Evolutionary conservation across 345 rosid genomes (phyloP).

Genomic region (Jatropha curcas): DNA sequence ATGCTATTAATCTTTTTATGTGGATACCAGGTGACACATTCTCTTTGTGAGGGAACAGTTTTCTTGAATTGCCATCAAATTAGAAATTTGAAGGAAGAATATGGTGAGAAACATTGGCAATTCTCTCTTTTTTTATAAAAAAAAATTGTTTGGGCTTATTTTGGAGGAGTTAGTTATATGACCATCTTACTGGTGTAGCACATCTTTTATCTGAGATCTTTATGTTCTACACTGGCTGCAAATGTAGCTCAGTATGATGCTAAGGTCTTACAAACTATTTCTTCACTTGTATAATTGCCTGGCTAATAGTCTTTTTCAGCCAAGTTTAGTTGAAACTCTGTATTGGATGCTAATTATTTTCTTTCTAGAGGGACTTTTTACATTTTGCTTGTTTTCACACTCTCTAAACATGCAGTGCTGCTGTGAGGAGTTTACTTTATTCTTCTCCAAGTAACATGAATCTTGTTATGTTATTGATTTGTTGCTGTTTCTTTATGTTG

Average conservation of each 20-base stretch:
- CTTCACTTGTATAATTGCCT: neutral
- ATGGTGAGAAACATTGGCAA: constrained; percentile 49
- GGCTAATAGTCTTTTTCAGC: neutral
- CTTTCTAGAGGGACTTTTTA: neutral
- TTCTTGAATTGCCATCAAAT: constrained; percentile 62
- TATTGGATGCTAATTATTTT: neutral
- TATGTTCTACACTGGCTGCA: neutral
- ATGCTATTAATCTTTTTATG: constrained; percentile 24
- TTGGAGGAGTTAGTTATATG: neutral
- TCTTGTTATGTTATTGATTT: neutral
- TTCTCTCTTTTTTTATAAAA: constrained; percentile 7
- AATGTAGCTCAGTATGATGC: neutral
- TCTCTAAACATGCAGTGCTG: neutral
- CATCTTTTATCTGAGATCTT: neutral
- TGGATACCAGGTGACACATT: constrained; percentile 50
- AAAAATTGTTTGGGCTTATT: neutral
- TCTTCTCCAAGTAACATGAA: neutral
- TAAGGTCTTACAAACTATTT: neutral
- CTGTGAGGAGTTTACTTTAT: neutral
- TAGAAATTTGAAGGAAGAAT: constrained; percentile 68
- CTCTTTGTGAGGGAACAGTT: constrained; percentile 64
- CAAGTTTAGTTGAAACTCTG: constrained; percentile 1
- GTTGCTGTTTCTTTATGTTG: constrained; percentile 1
- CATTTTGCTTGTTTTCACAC: neutral
- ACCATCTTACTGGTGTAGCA: neutral